Evolutionary conservation across 495 filamentous ascomycete species (phyloP).

Genomic region (Hypomontagnella submonticulosa): DNA sequence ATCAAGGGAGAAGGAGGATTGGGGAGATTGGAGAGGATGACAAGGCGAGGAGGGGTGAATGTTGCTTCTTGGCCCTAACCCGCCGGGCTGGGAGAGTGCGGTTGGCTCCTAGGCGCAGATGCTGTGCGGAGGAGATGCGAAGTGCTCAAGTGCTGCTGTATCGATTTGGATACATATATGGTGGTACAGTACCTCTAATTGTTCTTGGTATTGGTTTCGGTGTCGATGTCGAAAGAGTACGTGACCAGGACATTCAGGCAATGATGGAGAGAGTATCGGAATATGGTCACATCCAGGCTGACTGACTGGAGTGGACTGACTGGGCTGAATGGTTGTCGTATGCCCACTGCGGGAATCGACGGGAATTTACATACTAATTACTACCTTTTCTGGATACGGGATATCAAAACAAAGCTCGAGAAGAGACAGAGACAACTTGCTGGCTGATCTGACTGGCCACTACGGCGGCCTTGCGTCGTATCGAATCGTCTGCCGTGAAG

Average conservation of each 20-base stretch:
- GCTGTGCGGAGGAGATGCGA: conserved; percentile 17
- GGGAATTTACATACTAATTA: conserved; percentile 26
- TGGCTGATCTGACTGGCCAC: conserved; percentile 44
- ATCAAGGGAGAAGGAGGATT: conserved; percentile 19
- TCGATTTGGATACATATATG: conserved; percentile 10
- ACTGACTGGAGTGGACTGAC: no score
- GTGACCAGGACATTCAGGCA: not conserved
- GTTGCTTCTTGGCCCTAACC: conserved; percentile 43
- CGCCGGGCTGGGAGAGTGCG: conserved; percentile 41
- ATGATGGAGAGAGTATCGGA: conserved; percentile 27
- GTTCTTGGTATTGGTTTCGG: not conserved
- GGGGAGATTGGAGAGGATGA: conserved; percentile 20
- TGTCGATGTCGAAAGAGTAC: not conserved
- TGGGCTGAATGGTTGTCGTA: conserved; percentile 8
- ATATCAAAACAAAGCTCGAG: conserved; percentile 31
- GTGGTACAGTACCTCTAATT: conserved; percentile 21
- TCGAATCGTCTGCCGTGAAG: conserved; percentile 40
- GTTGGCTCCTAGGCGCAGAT: conserved; percentile 36
- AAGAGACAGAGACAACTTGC: conserved; percentile 11
- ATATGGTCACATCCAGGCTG: conserved; percentile 17
- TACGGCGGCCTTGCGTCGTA: conserved; percentile 32
- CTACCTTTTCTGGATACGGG: conserved; percentile 41
- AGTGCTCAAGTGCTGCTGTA: not conserved
- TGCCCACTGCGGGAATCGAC: conserved; percentile 23
- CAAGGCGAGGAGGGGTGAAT: conserved; percentile 34